Evolutionary conservation across 768 basidiomycete species (phyloP), one percentile per base, ranked within the genome.

Genomic region (Ephemerocybe angulata): DNA sequence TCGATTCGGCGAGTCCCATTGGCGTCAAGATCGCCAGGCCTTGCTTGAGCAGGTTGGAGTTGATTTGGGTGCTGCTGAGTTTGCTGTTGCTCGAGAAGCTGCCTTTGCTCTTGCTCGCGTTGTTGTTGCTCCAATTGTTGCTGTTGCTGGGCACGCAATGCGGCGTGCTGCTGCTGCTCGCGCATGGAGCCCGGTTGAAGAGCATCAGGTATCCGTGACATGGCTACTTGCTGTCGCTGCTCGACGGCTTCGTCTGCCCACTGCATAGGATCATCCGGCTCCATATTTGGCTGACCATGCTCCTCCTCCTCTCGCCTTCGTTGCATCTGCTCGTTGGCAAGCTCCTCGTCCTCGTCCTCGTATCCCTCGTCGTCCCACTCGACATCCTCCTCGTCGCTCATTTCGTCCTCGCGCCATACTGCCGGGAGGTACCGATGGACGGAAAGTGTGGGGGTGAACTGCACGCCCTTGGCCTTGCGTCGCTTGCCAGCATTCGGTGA

Each of bases 241-340:
- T 67, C 75, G 51, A 81, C 84, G 11, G 76, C 79, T 33, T 76
- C 70, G 52, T 92, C 89, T 46, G 93, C 92, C 93, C 94, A 95
- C 56, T 81, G 80, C 83, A 95, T 90, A 2, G 86, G 88, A 62
- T 94, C 93, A 57, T 93, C 91, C 0, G 80, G 82, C 50, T 88
- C 87, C 77, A 86, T 82, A 52, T 68, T 64, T 63, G 53, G 63
- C 64, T 13, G 12, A 42, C 19, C 54, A 19, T 33, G 25, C 28
- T 65, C 63, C 52, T 74, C 67, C 50, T 71, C 66, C 62, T 62
- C 63, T 58, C 71, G 47, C 60, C 70, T 65, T 52, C 73, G 66
- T 54, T 69, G 69, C 63, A 60, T 66, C 55, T 77, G 81, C 61
- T 84, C 79, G 19, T 83, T 82, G 31, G 73, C 77, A n/a, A 88